Evolutionary conservation across 306 rosid species (phyloP).

Genomic region (Boehmeria nivea): DNA sequence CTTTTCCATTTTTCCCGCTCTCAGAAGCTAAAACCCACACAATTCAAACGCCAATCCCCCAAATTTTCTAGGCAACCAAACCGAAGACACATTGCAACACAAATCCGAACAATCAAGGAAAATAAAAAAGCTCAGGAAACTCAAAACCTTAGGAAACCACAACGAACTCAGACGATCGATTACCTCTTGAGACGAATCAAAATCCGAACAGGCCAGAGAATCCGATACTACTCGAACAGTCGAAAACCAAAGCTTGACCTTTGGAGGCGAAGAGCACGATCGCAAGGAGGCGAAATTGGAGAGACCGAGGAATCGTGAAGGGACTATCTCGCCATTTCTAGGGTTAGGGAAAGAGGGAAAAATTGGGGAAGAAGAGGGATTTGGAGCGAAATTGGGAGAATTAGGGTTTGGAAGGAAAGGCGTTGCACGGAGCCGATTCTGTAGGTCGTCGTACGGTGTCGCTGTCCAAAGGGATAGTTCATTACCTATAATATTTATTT

Average conservation of each 20-base stretch:
- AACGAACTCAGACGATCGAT: conserved; percentile 17
- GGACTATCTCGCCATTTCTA: conserved; percentile 12
- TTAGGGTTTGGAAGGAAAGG: conserved; percentile 51
- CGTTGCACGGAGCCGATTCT: conserved; percentile 47
- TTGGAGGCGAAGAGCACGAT: not conserved
- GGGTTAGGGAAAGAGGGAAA: not conserved
- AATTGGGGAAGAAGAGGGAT: too few relatives aligned
- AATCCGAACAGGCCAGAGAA: conserved; percentile 33
- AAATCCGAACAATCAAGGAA: not conserved
- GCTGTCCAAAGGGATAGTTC: conserved; percentile 38
- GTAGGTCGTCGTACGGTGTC: conserved; percentile 60
- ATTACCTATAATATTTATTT: not conserved
- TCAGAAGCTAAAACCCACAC: not conserved
- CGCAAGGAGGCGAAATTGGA: conserved; percentile 15
- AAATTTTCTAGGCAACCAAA: conserved; percentile 7
- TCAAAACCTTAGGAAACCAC: not conserved
- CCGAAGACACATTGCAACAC: not conserved
- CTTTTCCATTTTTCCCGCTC: too few relatives aligned
- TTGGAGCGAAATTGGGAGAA: conserved; percentile 12
- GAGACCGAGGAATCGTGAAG: conserved; percentile 9
- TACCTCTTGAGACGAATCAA: conserved; percentile 35
- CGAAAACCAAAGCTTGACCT: not conserved
- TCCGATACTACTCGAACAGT: conserved; percentile 7
- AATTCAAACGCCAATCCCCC: not conserved
- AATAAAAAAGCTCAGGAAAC: not conserved